phyloP scores from a whole-genome alignment of 495 filamentous ascomycete genomes.

The Podospora pseudoanserina region DNA sequence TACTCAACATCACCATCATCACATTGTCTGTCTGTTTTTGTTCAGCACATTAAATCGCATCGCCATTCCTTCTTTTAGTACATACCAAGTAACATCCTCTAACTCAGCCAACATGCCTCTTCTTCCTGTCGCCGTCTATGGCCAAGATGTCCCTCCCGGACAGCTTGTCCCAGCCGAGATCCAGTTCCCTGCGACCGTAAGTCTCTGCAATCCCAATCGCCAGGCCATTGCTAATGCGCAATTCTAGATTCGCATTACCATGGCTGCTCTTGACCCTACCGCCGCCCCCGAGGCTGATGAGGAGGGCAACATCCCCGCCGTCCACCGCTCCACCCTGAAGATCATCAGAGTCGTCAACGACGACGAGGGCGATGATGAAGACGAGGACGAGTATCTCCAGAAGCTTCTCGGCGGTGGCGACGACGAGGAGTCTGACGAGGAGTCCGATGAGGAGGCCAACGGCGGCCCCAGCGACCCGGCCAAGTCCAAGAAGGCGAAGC shows the following conservation, averaged over 20 bases:
- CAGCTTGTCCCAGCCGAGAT: conserved; percentile 67
- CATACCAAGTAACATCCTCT: background rate
- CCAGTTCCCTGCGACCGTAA: conserved; percentile 77
- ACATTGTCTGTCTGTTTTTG: background rate
- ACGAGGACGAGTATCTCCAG: conserved; percentile 58
- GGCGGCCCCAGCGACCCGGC: conserved; percentile 85
- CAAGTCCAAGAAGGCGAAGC: conserved; percentile 78
- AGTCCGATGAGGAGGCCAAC: conserved; percentile 66
- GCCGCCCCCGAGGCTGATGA: conserved; percentile 64
- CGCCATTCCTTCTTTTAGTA: background rate
- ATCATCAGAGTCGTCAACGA: conserved; percentile 64
- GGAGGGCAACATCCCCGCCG: conserved; percentile 54
- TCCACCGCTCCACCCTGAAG: conserved; percentile 81
- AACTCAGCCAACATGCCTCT: conserved; percentile 27
- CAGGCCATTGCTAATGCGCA: conserved; percentile 7
- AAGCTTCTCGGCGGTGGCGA: conserved; percentile 53
- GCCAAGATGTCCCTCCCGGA: conserved; percentile 79
- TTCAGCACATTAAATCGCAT: background rate
- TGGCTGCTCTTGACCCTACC: conserved; percentile 95
- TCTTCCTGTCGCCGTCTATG: conserved; percentile 77
- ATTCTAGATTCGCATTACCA: conserved; percentile 85
- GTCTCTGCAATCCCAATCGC: conserved; percentile 33
- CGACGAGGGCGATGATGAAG: conserved; percentile 58
- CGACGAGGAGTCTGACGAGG: conserved; percentile 55
- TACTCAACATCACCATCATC: conserved; percentile 3